Evolutionary conservation across 116 monocot genomes (phyloP).

Genomic region (Phalaenopsis hybrid): DNA sequence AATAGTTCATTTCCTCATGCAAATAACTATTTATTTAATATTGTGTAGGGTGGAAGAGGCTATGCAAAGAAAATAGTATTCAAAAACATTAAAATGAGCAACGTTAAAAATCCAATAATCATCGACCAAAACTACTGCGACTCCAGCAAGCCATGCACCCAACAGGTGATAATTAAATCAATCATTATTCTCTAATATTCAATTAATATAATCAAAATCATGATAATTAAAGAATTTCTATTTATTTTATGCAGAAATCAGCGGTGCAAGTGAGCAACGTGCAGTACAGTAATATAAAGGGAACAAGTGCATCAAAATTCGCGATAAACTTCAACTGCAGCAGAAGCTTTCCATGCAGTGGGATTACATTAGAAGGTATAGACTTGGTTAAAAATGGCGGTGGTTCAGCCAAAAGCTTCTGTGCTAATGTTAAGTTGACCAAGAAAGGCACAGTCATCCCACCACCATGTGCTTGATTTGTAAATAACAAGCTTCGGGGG

Average conservation of each 20-base stretch:
- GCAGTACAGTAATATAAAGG: constrained; percentile 34
- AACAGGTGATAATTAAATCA: constrained; percentile 9
- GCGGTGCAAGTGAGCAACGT: constrained; percentile 38
- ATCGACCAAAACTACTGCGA: constrained; percentile 20
- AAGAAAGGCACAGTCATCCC: background rate
- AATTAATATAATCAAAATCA: background rate
- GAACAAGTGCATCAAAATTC: constrained; percentile 29
- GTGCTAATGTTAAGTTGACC: background rate
- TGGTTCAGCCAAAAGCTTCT: constrained; percentile 4
- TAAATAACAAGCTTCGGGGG: no score
- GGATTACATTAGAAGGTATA: constrained; percentile 20
- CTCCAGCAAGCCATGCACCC: constrained; percentile 14
- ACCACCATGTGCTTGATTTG: background rate
- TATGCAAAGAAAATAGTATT: constrained; percentile 17
- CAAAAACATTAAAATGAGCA: constrained; percentile 20
- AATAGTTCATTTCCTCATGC: background rate
- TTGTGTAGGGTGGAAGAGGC: constrained; percentile 18
- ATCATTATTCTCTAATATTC: background rate
- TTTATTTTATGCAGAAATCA: constrained; percentile 20
- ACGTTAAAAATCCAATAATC: constrained; percentile 21
- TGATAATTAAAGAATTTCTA: background rate
- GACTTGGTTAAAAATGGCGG: constrained; percentile 13
- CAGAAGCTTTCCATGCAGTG: constrained; percentile 22
- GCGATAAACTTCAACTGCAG: constrained; percentile 38
- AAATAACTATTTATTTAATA: background rate